Conservation (phyloP, 192 early-diverging fungal genomes). For the Coemansia sp. region DNA sequence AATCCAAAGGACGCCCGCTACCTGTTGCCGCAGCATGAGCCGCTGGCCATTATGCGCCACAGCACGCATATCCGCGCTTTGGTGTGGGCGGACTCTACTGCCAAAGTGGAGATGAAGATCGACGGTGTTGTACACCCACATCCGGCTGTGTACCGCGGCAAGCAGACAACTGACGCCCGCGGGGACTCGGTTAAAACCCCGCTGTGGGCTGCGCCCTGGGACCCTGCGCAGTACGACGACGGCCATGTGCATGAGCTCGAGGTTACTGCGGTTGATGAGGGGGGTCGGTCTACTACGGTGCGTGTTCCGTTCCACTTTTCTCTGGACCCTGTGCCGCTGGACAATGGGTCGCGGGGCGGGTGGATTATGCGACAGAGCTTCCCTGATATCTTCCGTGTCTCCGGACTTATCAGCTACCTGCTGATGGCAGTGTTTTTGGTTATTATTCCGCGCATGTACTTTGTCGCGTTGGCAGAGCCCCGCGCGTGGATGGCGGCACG, state of each 20-base stretch:
- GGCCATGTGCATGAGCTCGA: conserved; percentile 60
- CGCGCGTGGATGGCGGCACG: conserved; percentile 19
- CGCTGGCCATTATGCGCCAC: conserved; percentile 57
- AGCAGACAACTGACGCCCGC: conserved; percentile 25
- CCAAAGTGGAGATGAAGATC: conserved; percentile 49
- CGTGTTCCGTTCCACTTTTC: conserved; percentile 69
- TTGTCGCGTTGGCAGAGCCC: conserved; percentile 1
- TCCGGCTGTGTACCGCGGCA: conserved; percentile 52
- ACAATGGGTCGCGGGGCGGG: conserved; percentile 66
- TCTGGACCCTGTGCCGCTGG: conserved; percentile 53
- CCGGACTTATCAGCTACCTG: conserved; percentile 31
- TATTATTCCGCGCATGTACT: conserved; percentile 26
- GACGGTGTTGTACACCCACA: conserved; percentile 54
- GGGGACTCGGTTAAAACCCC: conserved; percentile 53
- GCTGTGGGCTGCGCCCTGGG: conserved; percentile 74
- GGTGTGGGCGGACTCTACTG: conserved; percentile 60
- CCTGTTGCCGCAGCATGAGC: conserved; percentile 69
- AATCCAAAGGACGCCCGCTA: conserved; percentile 87
- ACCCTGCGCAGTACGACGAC: conserved; percentile 67
- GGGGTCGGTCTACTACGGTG: conserved; percentile 53
- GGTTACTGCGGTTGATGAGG: conserved; percentile 61
- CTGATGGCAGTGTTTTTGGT: conserved; percentile 47
- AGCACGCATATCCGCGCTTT: conserved; percentile 77
- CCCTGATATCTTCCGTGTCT: conserved; percentile 54
- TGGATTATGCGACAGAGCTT: conserved; percentile 69